These are phyloP conservation scores for Linaria vulgaris DNA, from an alignment of 257 asterid species.

Conservation along the genomic window DNA sequence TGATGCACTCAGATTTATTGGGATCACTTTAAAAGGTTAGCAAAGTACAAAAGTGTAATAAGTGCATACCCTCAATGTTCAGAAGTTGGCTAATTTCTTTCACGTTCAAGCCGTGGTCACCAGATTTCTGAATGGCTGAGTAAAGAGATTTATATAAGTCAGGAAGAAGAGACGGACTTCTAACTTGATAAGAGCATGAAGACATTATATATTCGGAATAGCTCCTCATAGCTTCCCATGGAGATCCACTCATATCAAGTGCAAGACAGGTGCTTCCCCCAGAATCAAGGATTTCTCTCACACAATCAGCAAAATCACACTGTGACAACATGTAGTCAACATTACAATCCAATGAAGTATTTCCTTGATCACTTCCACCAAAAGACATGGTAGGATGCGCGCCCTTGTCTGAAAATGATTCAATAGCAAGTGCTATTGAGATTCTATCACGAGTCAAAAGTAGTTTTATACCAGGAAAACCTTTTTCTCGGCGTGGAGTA, in stretches of 20 bases:
- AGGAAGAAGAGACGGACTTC: conserved; percentile 40
- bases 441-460: conserved; percentile 53
- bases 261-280: conserved; percentile 32
- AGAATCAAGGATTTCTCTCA: conserved; percentile 39
- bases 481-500: conserved; percentile 79
- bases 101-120: conserved; percentile 91
- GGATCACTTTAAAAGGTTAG: conserved; percentile 14
- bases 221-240: conserved; percentile 82
- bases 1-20: conserved; percentile 26
- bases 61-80: conserved; percentile 51
- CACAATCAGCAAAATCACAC: conserved; percentile 37
- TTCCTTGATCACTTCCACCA: conserved; percentile 32
- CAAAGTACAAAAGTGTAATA: conserved; percentile 26
- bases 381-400: conserved; percentile 19
- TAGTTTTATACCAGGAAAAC: conserved; percentile 85
- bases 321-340: conserved; percentile 26
- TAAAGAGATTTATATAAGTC: conserved; percentile 59
- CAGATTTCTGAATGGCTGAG: conserved; percentile 80
- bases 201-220: conserved; percentile 52
- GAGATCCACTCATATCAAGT: conserved; percentile 42
- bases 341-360: conserved; percentile 26
- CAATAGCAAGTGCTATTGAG: conserved; percentile 52
- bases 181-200: conserved; percentile 43
- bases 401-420: conserved; percentile 43
- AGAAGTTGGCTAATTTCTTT: conserved; percentile 56